Conservation (phyloP, 805 yeast species). For the Saccharomycopsis olivae region DNA sequence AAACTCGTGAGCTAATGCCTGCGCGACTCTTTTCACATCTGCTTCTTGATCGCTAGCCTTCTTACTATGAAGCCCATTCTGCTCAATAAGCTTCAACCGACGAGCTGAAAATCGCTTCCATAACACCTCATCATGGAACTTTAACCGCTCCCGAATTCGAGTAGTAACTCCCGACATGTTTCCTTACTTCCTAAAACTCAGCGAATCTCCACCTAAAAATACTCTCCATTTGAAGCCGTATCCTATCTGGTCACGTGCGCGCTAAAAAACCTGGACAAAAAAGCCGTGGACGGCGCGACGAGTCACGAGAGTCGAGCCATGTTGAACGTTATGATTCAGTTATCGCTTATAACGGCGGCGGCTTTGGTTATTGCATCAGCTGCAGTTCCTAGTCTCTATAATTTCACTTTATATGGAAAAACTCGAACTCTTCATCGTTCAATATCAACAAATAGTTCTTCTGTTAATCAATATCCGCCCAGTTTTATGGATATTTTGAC, state of each 20-base stretch:
- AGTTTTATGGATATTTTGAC: background rate
- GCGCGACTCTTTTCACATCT: constrained; percentile 70
- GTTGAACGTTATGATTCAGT: background rate
- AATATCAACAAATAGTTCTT: too few species aligned
- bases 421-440: too few species aligned
- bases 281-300: background rate
- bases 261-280: too few species aligned
- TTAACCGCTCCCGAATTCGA: constrained; percentile 38
- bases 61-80: constrained; percentile 43
- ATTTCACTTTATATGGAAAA: too few species aligned
- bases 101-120: constrained; percentile 93
- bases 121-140: constrained; percentile 67
- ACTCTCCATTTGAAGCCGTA: too few species aligned
- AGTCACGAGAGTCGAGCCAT: background rate
- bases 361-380: too few species aligned
- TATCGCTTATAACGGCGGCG: too few species aligned
- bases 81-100: constrained; percentile 71
- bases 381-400: too few species aligned
- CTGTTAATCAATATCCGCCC: background rate
- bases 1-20: constrained; percentile 66
- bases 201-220: too few species aligned
- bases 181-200: background rate
- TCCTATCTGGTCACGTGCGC: too few species aligned
- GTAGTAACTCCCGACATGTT: constrained; percentile 29
- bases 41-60: constrained; percentile 92